These are phyloP conservation scores for Inga leiocalycina DNA, from an alignment of 306 rosid genomes.

Conservation along the genomic window DNA sequence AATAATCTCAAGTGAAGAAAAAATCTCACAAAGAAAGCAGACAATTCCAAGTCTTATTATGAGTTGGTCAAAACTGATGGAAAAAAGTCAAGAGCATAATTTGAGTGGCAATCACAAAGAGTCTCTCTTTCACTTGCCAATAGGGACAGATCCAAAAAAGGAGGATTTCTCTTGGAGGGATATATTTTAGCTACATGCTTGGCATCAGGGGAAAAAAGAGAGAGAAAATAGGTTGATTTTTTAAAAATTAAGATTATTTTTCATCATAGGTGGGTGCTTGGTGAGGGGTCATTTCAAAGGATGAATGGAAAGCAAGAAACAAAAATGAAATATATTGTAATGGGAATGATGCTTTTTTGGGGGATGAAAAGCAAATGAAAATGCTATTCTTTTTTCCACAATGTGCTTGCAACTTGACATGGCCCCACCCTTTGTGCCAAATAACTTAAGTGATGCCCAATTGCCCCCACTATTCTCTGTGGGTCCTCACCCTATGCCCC, in stretches of 20 bases:
- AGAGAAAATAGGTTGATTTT: too few species aligned
- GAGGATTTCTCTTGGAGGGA: conserved; percentile 33
- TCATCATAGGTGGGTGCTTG: conserved; percentile 43
- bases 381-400: conserved; percentile 44
- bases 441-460: conserved; percentile 54
- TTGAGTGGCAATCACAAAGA: conserved; percentile 67
- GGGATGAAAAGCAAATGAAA: conserved; percentile 50
- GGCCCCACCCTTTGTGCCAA: conserved; percentile 51
- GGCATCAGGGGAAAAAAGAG: not conserved
- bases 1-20: not conserved
- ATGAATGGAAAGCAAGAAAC: conserved; percentile 56
- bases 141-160: conserved; percentile 13
- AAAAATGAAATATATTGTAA: conserved; percentile 49
- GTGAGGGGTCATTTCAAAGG: conserved; percentile 70
- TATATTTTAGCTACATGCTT: not conserved
- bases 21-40: not conserved
- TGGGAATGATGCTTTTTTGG: conserved; percentile 45
- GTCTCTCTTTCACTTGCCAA: conserved; percentile 33
- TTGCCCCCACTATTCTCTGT: conserved; percentile 59
- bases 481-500: conserved; percentile 41
- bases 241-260: too few species aligned
- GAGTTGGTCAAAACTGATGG: conserved; percentile 54
- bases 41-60: not conserved
- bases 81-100: conserved; percentile 65
- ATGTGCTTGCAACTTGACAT: conserved; percentile 52